Conservation (phyloP, 192 early-diverging fungal genomes). For the Podila minutissima region DNA sequence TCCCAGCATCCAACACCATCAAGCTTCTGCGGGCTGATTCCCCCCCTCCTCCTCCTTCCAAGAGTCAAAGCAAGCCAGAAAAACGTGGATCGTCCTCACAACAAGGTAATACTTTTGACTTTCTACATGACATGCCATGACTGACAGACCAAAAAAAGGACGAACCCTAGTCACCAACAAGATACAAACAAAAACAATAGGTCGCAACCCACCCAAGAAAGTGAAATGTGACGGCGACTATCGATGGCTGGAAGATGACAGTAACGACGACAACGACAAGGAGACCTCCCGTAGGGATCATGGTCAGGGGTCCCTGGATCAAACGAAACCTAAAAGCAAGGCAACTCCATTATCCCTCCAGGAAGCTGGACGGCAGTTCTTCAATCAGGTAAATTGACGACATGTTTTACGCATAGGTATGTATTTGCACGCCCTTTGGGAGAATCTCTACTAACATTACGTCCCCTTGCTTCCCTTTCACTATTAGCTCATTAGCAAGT, state of each 20-base stretch:
- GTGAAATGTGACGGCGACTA: conserved; percentile 17
- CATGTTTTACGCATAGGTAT: too few species aligned
- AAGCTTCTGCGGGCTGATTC: conserved; percentile 10
- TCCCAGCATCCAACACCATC: conserved; percentile 30
- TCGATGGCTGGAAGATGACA: conserved; percentile 34
- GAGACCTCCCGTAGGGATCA: background rate
- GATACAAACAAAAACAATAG: background rate
- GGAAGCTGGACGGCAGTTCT: conserved; percentile 25
- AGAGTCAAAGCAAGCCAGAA: background rate
- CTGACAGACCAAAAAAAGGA: too few species aligned
- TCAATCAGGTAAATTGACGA: conserved; percentile 15
- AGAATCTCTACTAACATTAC: too few species aligned
- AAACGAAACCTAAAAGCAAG: background rate
- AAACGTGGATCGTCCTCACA: background rate
- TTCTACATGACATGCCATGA: too few species aligned
- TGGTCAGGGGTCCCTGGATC: background rate
- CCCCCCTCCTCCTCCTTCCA: background rate
- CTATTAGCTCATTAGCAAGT: too few species aligned
- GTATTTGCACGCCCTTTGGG: too few species aligned
- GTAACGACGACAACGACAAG: conserved; percentile 5
- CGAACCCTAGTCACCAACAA: background rate
- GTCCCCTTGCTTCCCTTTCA: too few species aligned
- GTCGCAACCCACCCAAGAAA: background rate
- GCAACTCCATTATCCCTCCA: conserved; percentile 14
- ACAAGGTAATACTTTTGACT: too few species aligned